Base-by-base conservation (phyloP, 345 rosid genomes). In the Noccaea bulbosa region DNA sequence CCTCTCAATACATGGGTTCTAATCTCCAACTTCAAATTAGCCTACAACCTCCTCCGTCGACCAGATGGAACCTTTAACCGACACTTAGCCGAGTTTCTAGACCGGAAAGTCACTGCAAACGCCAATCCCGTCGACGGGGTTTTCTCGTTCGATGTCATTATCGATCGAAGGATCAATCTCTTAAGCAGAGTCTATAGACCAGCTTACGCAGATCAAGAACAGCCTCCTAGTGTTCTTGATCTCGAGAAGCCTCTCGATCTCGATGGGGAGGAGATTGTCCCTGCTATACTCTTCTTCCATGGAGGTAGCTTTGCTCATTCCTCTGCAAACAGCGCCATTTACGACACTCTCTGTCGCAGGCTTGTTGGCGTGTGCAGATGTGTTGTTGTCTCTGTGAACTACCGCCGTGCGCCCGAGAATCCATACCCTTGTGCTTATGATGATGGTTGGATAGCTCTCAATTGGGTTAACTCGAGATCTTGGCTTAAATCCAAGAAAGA, bases 271-370 rank as follows among this genome's bases (percentile, higher is more conserved):
- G 95, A 93, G 14, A 54, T 84, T 16, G 86, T 85, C 44, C 93
- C 96, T 15, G 97, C 90, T 35, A 82, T 93, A 54, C 37, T 93
- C 52, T 93, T 93, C 80, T 93, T 90, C 45, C 97, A 93, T 65
- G 98, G 98, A 54, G 98, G 98, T 69, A 90, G 97, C 78, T 93
- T 93, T 69, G 96, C 96, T 7, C 97, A 90, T 55, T 90, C 96
- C 30, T 93, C 98, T 20, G 87, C 84, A 2, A 90, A 87, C 63
- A 90, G 93, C 77, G 84, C 87, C 1, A 90, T 90, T 44, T 93
- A 93, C 59, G 97, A 90, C 32, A 85, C 77, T 7, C 74, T 93
- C 5, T 93, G 98, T 40, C 93, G 97, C 12, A 82, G 97, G 58
- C 64, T 93, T 12, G 97, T 90, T 4, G 84, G 89, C 35, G 11